Conservation (phyloP, 2,329 filamentous ascomycete genomes). For the Acephala macrosclerotiorum region DNA sequence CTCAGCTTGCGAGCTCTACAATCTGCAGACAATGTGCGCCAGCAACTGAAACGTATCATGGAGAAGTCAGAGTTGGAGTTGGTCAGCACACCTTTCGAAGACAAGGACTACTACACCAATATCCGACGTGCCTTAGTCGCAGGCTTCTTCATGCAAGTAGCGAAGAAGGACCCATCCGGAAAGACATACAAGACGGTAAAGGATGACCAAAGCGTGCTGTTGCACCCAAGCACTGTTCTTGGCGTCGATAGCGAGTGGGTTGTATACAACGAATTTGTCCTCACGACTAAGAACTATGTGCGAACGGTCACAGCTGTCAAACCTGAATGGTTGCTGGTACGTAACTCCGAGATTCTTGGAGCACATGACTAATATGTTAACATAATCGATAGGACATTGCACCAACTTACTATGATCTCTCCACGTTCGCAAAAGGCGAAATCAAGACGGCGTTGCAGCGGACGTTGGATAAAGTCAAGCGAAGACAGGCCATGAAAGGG, state of each 20-base stretch:
- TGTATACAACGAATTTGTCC: constrained; percentile 96
- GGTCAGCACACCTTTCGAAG: constrained; percentile 86
- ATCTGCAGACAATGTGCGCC: constrained; percentile 92
- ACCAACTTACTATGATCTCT: constrained; percentile 88
- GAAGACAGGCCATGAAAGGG: constrained; percentile 51
- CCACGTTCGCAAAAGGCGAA: constrained; percentile 84
- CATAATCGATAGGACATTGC: constrained; percentile 92
- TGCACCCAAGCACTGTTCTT: constrained; percentile 93
- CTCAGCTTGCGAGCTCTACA: constrained; percentile 87
- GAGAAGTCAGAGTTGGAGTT: constrained; percentile 88
- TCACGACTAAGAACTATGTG: constrained; percentile 98
- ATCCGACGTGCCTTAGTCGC: constrained; percentile 91
- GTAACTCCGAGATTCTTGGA: constrained; percentile 2
- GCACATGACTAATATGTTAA: constrained; percentile 49
- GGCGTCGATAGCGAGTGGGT: constrained; percentile 94
- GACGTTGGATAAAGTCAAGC: constrained; percentile 65
- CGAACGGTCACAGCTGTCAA: constrained; percentile 90
- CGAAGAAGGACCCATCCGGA: constrained; percentile 86
- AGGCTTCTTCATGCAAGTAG: constrained; percentile 99
- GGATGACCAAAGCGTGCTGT: constrained; percentile 90
- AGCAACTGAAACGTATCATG: constrained; percentile 96
- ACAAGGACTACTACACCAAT: constrained; percentile 98
- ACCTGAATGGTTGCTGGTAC: constrained; percentile 91
- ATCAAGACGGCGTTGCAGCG: constrained; percentile 73
- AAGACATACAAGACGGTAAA: constrained; percentile 97